Evolutionary conservation across 352 stramenopile species (phyloP), one percentile per base, ranked within the genome.

Genomic region (Blastocystis sp.): DNA sequence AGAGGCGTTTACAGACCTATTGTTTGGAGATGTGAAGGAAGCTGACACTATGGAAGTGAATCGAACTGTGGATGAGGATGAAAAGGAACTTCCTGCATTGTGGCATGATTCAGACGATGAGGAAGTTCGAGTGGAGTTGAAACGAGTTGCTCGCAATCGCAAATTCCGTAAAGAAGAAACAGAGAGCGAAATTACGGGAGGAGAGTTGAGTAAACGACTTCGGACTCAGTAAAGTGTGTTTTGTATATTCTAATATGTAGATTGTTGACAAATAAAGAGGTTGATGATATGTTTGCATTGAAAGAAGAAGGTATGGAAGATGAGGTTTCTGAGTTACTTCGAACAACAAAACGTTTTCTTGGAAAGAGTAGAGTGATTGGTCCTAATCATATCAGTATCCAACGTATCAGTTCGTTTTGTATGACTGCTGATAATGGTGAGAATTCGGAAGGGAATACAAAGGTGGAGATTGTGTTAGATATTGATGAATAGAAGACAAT

Each of bases 71-170:
- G 7, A 27, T 35, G 32, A 63, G 43, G 35, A 58, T 46, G 5
- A 58, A n/a, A 58, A 14, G 67, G 32, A 80, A 42, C 39, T 37
- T 46, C 32, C 35, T 24, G 32, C 67, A 16, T 43, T 80, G 4
- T 80, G 67, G 67, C 67, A 80, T 39, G 67, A 80, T 58, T 43
- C 67, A 6, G 67, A 80, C 42, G 67, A 80, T 39, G 67, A 80
- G 6, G 32, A n/a, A 21, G n/a, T 80, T 61, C 11, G 14, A 19
- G 43, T 80, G 35, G 39, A 58, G 16, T 39, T 80, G 37, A 32
- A 29, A 42, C 24, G 29, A 14, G 14, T 39, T 7, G 46, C 12
- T n/a, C n/a, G 14, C 11, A 80, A 59, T 37, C 35, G 43, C 32
- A 80, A 54, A 61, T 37, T 80, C 4, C 67, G 67, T 35, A 57